phyloP scores from a whole-genome alignment of 352 stramenopile species.

The Globisporangium megalacanthum region DNA sequence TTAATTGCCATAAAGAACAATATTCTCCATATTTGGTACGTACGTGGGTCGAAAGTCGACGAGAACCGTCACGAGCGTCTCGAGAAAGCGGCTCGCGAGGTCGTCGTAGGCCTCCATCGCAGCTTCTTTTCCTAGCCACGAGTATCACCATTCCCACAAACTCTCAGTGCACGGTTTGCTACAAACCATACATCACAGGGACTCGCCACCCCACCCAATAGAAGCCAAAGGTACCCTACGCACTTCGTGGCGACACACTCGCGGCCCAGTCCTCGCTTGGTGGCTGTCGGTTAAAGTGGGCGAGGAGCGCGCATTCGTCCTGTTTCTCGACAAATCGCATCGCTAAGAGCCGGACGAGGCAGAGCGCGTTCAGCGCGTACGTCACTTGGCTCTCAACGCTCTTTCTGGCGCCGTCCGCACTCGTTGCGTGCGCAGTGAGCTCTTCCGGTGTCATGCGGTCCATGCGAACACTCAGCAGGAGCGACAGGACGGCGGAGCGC shows the following conservation, averaged over 20 bases:
- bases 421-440: slow-evolving; percentile 26
- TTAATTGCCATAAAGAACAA: neutral
- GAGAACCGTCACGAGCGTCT: slow-evolving; percentile 46
- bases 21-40: slow-evolving; percentile 5
- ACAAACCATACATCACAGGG: neutral
- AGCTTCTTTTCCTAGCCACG: slow-evolving; percentile 17
- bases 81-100: slow-evolving; percentile 61
- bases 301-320: slow-evolving; percentile 51
- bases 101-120: slow-evolving; percentile 31
- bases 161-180: neutral
- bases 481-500: slow-evolving; percentile 43
- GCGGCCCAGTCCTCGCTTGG: slow-evolving; percentile 22
- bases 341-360: slow-evolving; percentile 65
- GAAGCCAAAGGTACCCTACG: neutral
- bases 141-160: neutral
- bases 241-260: slow-evolving; percentile 24
- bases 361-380: slow-evolving; percentile 62
- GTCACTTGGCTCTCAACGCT: slow-evolving; percentile 38
- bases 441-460: slow-evolving; percentile 53
- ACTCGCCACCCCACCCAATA: no score
- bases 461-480: slow-evolving; percentile 51
- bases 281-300: slow-evolving; percentile 51
- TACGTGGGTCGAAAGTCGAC: slow-evolving; percentile 65
- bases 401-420: slow-evolving; percentile 9
- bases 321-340: slow-evolving; percentile 72